A percentile compares a stretch with the other conserved stretches of the same genome.
Evolutionary conservation across 1,139 yeast species (phyloP).

Genomic region (Hyphopichia fennica): DNA sequence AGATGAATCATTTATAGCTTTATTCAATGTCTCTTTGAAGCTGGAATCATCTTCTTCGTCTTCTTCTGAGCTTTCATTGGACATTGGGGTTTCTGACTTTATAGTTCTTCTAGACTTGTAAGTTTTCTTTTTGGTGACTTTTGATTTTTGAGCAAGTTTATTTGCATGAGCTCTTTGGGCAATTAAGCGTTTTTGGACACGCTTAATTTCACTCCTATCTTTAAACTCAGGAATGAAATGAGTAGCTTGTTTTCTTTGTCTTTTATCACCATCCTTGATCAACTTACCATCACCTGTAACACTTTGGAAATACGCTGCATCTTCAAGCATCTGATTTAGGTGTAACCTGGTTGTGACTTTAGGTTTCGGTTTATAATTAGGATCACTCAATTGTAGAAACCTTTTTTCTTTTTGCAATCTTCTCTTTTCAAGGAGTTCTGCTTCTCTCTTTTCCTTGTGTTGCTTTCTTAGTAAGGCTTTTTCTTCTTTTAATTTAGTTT

Average conservation of each 20-base stretch:
- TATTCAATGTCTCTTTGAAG: conserved; percentile 6
- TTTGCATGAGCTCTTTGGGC: conserved; percentile 5
- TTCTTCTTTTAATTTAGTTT: conserved; percentile 6
- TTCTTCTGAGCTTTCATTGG: conserved; percentile 6
- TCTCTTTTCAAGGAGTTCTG: conserved; percentile 6
- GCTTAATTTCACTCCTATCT: conserved; percentile 10
- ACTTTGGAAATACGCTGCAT: conserved; percentile 39
- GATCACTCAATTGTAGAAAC: not conserved
- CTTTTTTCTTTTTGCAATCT: conserved; percentile 6
- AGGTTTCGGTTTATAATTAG: conserved; percentile 5
- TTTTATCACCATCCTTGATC: conserved; percentile 32
- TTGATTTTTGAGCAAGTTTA: conserved; percentile 6
- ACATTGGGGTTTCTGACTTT: conserved; percentile 4
- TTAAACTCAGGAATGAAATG: conserved; percentile 26
- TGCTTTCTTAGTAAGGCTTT: not conserved
- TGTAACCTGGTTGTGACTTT: not conserved
- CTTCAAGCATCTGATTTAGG: conserved; percentile 18
- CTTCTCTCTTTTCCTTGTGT: conserved; percentile 1
- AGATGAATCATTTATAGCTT: conserved; percentile 5
- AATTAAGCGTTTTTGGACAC: conserved; percentile 1
- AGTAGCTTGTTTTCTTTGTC: conserved; percentile 29
- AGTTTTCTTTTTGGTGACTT: conserved; percentile 9
- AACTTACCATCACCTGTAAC: conserved; percentile 35
- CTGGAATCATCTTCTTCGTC: conserved; percentile 11
- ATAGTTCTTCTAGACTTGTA: conserved; percentile 9